Evolutionary conservation across 805 yeast genomes (phyloP).

Genomic region (Kazachstania psychrophila): DNA sequence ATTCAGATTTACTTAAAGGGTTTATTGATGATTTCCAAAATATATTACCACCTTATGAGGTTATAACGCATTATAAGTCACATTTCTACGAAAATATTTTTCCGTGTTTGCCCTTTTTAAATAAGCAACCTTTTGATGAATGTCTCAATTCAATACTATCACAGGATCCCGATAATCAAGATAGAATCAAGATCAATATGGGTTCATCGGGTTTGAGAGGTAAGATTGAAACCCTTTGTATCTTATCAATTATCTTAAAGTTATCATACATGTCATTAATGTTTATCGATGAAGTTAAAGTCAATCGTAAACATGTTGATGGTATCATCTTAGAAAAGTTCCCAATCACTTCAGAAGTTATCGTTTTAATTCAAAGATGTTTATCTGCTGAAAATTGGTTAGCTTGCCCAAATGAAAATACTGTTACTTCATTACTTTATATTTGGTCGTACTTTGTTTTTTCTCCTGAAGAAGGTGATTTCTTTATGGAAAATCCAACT

Average conservation of each 20-base stretch:
- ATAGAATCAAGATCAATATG: conserved; percentile 16
- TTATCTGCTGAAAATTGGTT: conserved; percentile 23
- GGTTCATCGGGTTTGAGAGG: conserved; percentile 20
- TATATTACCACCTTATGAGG: conserved; percentile 20
- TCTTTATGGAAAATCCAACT: conserved; percentile 26
- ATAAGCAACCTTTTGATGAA: conserved; percentile 23
- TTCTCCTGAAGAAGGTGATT: conserved; percentile 30
- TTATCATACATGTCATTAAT: conserved; percentile 21
- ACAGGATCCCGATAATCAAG: conserved; percentile 5
- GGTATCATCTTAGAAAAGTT: conserved; percentile 14
- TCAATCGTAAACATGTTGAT: conserved; percentile 6
- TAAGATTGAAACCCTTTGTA: conserved; percentile 21
- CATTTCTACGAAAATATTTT: conserved; percentile 24
- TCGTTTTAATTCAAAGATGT: conserved; percentile 18
- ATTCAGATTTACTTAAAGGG: conserved; percentile 18
- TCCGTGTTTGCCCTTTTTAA: conserved; percentile 22
- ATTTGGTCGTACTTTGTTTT: conserved; percentile 28
- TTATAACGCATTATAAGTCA: conserved; percentile 17
- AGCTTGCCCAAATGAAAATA: conserved; percentile 27
- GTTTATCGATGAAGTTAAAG: conserved; percentile 10
- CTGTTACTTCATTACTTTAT: conserved; percentile 21
- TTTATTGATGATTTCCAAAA: conserved; percentile 16
- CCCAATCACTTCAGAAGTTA: conserved; percentile 19
- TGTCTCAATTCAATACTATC: conserved; percentile 14
- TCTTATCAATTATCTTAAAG: conserved; percentile 21